These are phyloP conservation scores for Phaeosphaeria sp. DNA, from an alignment of 2,329 filamentous ascomycete species.

Conservation along the genomic window DNA sequence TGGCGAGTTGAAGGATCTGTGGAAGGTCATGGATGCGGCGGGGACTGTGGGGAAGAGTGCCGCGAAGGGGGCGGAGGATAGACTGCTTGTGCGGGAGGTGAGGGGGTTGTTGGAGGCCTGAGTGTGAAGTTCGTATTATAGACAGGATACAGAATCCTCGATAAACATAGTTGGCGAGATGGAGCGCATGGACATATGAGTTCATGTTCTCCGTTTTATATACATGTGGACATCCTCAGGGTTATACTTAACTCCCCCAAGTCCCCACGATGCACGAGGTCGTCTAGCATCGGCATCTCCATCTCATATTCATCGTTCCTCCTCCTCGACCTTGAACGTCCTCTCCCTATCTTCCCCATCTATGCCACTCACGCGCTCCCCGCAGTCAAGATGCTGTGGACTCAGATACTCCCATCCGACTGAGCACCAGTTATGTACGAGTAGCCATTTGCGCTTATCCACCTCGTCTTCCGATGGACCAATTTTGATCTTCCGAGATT, in stretches of 20 bases:
- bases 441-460: background rate
- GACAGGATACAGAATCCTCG: no score
- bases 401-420: background rate
- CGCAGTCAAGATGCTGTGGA: background rate
- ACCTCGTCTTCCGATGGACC: background rate
- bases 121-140: no score
- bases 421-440: conserved; percentile 1
- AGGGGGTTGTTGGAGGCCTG: conserved; percentile 37
- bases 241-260: no score
- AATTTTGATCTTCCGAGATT: background rate
- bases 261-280: no score
- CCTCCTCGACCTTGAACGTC: no score
- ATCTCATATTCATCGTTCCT: background rate
- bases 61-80: conserved; percentile 33
- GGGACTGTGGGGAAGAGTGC: conserved; percentile 60
- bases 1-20: conserved; percentile 81
- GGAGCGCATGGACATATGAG: no score
- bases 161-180: no score
- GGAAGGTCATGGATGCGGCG: conserved; percentile 76
- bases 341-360: no score
- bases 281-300: no score
- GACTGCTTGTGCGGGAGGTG: conserved; percentile 45
- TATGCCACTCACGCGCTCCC: background rate
- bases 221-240: no score
- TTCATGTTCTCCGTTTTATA: no score